Base-by-base conservation (phyloP, 192 early-diverging fungal genomes). In the Powellomyces hirtus region DNA sequence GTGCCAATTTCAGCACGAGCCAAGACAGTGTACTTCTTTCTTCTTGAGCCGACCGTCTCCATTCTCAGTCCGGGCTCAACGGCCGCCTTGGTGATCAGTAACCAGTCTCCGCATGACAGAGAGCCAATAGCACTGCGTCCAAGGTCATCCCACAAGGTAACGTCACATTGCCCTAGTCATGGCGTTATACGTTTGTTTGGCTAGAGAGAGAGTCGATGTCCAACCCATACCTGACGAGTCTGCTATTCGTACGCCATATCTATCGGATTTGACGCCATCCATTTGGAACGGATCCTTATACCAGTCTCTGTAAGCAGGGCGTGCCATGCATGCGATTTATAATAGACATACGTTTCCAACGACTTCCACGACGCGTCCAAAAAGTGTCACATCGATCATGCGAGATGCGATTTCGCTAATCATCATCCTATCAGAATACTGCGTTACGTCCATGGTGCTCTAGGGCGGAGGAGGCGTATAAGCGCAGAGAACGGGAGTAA, bases 101-200 rank as follows among this genome's bases (percentile, higher is more conserved):
- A 6, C 31, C 40, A 68, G 34, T 68, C 55, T 7, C 66, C 66
- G 27, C 13, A 16, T n/a, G 10, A 34, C 14, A 55, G 20, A 0
- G 0, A 24, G 37, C 27, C 40, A 11, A 53, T 30, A 20, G 10
- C 14, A 7, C 7, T 42, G 11, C 56, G 52, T 5, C 55, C 55
- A 27, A 58, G 8, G 13, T 59, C 66, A 40, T 59, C 56, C 56
- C 66, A 59, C 13, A 68, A 40, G 5, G 66, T 68, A 29, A 68
- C 27, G 40, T 68, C 56, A 27, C 37, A 56, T 8, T 31, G 6
- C 22, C 37, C 51, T 37, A 37, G n/a, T n/a, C n/a, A n/a, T n/a
- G n/a, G n/a, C n/a, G n/a, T n/a, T n/a, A n/a, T n/a, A n/a, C n/a
- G n/a, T n/a, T n/a, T n/a, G n/a, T n/a, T n/a, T n/a, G n/a, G n/a